These are phyloP conservation scores for Fusarium sarcochroum DNA, from an alignment of 2,329 filamentous ascomycete genomes.

Conservation along the genomic window DNA sequence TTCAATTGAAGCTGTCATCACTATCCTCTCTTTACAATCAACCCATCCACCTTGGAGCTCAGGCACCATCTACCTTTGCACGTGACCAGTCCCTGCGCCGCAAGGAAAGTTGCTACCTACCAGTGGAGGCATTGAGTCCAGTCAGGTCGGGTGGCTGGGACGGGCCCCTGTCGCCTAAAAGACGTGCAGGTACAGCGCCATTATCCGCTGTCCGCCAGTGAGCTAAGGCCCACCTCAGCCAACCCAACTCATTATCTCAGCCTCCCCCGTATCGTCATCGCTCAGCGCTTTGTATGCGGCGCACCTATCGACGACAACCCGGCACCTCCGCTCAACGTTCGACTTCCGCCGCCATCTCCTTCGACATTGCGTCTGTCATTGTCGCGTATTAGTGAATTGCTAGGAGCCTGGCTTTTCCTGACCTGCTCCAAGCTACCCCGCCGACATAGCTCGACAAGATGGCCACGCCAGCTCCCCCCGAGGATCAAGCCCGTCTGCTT, in stretches of 20 bases:
- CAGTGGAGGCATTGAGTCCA: conserved; percentile 1
- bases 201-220: conserved; percentile 37
- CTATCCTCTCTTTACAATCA: neutral
- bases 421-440: conserved; percentile 52
- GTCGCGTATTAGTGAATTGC: conserved; percentile 46
- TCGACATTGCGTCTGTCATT: conserved; percentile 31
- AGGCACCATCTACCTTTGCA: conserved; percentile 20
- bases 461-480: conserved; percentile 73
- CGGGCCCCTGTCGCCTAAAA: conserved; percentile 40
- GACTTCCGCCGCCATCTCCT: conserved; percentile 31
- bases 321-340: conserved; percentile 32
- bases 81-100: conserved; percentile 31
- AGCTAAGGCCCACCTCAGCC: conserved; percentile 42
- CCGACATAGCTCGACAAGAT: conserved; percentile 52
- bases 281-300: conserved; percentile 47
- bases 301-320: conserved; percentile 44
- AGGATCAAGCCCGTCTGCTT: conserved; percentile 91
- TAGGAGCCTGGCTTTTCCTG: conserved; percentile 42
- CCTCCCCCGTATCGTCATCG: conserved; percentile 52
- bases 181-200: conserved; percentile 41
- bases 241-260: conserved; percentile 50
- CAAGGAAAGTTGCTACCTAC: too few relatives aligned
- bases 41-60: neutral
- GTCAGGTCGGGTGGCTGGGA: conserved; percentile 24
- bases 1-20: neutral